phyloP scores from a whole-genome alignment of 2,329 filamentous ascomycete species.

The Penicillium aurantiogriseum region DNA sequence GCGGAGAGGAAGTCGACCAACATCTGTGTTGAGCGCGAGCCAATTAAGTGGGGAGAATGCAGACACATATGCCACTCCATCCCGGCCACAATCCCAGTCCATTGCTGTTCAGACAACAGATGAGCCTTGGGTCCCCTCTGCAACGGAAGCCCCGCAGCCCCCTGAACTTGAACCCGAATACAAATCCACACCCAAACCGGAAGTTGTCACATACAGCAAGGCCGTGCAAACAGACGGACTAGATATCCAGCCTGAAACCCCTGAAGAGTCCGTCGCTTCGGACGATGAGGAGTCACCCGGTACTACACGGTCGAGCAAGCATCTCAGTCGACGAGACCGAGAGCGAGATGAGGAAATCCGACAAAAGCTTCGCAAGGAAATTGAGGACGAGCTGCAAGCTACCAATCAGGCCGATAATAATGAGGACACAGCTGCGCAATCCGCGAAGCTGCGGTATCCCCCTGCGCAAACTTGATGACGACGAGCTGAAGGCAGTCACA shows the following conservation, averaged over 20 bases:
- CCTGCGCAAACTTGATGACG: conserved; percentile 71
- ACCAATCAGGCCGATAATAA: conserved; percentile 51
- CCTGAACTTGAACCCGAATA: conserved; percentile 28
- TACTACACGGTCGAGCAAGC: conserved; percentile 60
- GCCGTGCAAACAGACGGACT: conserved; percentile 86
- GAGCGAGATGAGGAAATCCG: conserved; percentile 87
- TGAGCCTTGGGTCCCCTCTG: conserved; percentile 64
- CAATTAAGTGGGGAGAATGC: conserved; percentile 71
- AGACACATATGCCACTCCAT: conserved; percentile 39
- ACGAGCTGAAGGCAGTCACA: conserved; percentile 87
- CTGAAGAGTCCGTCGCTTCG: conserved; percentile 57
- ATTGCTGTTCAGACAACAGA: conserved; percentile 69
- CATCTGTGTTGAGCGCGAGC: conserved; percentile 78
- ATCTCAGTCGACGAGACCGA: conserved; percentile 72
- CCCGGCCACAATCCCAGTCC: conserved; percentile 44
- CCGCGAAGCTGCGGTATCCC: conserved; percentile 66
- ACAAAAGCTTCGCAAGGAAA: conserved; percentile 78
- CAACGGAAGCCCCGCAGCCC: conserved; percentile 70
- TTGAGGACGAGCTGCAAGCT: conserved; percentile 85
- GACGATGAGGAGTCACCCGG: conserved; percentile 62
- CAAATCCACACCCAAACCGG: conserved; percentile 52
- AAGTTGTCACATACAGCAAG: conserved; percentile 96
- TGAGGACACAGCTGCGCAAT: conserved; percentile 36
- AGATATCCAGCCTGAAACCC: conserved; percentile 54
- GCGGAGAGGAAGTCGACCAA: conserved; percentile 68